A percentile compares a stretch with the other conserved stretches of the same genome.
Evolutionary conservation across 179 eudicot genomes (phyloP).

Genomic region (Amaranthus tricolor): DNA sequence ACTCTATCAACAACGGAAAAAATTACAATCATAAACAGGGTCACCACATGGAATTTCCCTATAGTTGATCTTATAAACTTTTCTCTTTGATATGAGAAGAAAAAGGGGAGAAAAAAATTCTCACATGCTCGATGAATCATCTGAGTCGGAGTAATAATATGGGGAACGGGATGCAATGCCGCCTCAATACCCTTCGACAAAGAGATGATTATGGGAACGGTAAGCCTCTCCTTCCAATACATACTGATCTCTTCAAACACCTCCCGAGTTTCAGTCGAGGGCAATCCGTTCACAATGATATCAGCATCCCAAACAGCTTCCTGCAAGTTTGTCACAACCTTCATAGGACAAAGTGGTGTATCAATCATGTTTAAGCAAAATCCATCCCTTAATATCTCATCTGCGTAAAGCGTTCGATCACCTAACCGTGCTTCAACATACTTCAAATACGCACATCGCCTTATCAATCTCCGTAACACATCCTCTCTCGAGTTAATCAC

Average conservation of each 20-base stretch:
- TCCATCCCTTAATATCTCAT: conserved; percentile 90
- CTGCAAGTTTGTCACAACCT: conserved; percentile 84
- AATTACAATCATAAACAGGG: neutral
- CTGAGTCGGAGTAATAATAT: conserved; percentile 75
- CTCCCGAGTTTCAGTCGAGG: conserved; percentile 82
- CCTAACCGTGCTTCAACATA: conserved; percentile 87
- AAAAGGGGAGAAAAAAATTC: conserved; percentile 20
- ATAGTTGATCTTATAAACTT: too few relatives aligned
- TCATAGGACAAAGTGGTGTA: conserved; percentile 86
- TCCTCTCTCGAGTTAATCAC: conserved; percentile 96
- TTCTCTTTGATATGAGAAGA: neutral
- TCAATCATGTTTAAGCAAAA: conserved; percentile 94
- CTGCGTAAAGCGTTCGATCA: conserved; percentile 81
- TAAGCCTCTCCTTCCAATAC: conserved; percentile 83
- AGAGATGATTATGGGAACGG: conserved; percentile 61
- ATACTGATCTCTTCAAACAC: conserved; percentile 82
- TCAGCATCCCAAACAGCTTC: conserved; percentile 99
- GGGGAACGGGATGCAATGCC: conserved; percentile 67
- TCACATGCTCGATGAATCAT: conserved; percentile 81
- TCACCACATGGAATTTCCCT: too few relatives aligned
- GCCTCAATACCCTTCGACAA: conserved; percentile 92
- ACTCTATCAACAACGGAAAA: neutral
- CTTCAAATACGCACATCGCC: conserved; percentile 83
- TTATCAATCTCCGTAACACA: conserved; percentile 78
- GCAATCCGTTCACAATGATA: conserved; percentile 82